Conservation (phyloP, 345 rosid species). For the Murraya paniculata region DNA sequence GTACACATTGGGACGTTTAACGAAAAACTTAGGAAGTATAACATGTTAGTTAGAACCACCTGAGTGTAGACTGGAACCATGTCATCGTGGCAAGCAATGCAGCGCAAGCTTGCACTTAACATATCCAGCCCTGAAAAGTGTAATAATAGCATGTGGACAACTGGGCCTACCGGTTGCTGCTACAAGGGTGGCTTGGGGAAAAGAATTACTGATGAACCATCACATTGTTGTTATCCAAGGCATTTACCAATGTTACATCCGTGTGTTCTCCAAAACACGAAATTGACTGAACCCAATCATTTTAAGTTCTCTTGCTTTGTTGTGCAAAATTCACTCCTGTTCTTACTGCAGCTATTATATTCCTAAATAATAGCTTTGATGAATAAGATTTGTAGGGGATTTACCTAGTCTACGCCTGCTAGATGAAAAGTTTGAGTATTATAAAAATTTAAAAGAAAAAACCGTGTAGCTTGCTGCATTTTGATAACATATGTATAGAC, state of each 20-base stretch:
- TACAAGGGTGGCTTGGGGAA: slow-evolving; percentile 40
- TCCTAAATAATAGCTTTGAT: not conserved
- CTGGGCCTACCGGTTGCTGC: slow-evolving; percentile 49
- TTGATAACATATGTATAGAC: not conserved
- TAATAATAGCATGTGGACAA: slow-evolving; percentile 18
- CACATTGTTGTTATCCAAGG: slow-evolving; percentile 44
- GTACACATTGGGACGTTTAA: too few species aligned
- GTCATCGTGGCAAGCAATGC: slow-evolving; percentile 53
- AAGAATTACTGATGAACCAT: slow-evolving; percentile 33
- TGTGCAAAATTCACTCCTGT: not conserved
- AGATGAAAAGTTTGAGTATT: not conserved
- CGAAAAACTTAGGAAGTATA: not conserved
- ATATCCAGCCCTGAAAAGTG: slow-evolving; percentile 25
- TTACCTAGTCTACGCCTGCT: not conserved
- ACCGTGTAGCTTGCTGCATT: not conserved
- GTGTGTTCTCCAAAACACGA: slow-evolving; percentile 63
- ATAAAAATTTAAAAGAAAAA: too few species aligned
- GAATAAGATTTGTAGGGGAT: not conserved
- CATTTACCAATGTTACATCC: slow-evolving; percentile 38
- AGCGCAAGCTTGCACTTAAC: slow-evolving; percentile 46
- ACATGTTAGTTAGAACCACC: slow-evolving; percentile 28
- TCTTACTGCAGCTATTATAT: too few species aligned
- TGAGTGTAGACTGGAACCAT: slow-evolving; percentile 29
- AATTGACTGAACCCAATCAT: not conserved
- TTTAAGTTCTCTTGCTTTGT: not conserved